Base-by-base conservation (phyloP, 805 yeast species). In the Hagleromyces aurorensis region DNA sequence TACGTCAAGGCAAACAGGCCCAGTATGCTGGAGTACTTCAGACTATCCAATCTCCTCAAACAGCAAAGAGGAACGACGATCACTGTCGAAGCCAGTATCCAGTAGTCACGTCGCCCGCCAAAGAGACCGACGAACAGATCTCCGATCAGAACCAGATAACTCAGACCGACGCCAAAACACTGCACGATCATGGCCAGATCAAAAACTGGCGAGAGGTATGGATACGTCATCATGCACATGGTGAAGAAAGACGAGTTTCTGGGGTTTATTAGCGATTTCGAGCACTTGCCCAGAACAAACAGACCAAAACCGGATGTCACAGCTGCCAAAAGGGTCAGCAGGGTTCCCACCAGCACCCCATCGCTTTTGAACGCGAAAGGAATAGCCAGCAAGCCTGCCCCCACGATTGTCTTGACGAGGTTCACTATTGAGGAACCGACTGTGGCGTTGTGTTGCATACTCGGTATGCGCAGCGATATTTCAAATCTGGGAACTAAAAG, bases 141-240 rank as follows among this genome's bases (percentile, higher is more conserved):
- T 8, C 91, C 91, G 30, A 81, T 72, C 30, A 82, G 67, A 11
- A 82, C 82, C 35, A 82, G 50, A 46, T 82, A 82, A 26, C 78
- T 69, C 9, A 82, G 62, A 3, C 78, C 78, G 11, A 78, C 86
- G 14, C 93, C 93, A 56, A 77, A 82, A 50, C 89, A 79, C 56
- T 82, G 86, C 26, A 79, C 62, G 19, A 78, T 72, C 50, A 82
- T 79, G 19, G 85, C 80, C 14, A 75, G 55, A 55, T 82, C 91
- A 48, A 81, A 82, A n/a, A 80, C 46, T 5, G 80, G 67, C 4
- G 80, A 65, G 16, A 79, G 52, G n/a, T 65, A 66, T 1, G 91
- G 91, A 44, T 79, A 80, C 0, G 89, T 77, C 35, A 80, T 59
- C 28, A 70, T 66, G 50, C 89, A 80, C 9, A 81, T 59, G 16